Base-by-base conservation (phyloP, 2,329 filamentous ascomycete species). In the Chaetomium sp. region DNA sequence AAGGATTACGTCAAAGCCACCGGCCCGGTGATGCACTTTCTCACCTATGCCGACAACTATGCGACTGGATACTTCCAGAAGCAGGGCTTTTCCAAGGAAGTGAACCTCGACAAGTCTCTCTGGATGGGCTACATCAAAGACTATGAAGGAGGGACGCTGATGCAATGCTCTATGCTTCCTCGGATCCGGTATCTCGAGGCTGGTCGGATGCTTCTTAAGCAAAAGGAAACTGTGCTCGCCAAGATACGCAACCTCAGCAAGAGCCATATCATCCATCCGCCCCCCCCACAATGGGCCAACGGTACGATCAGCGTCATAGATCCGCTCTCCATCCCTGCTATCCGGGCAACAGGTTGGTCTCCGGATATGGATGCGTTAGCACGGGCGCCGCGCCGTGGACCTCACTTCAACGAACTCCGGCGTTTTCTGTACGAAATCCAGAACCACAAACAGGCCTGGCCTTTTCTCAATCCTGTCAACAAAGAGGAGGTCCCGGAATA, bases 41-140 rank as follows among this genome's bases (percentile, higher is more conserved):
- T 99, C 1, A 99, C 94, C 1, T 99, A 99, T 67, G 94, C 94
- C 61, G 94, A 99, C 71, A 99, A 99, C 71, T 96, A 97, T 68
- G 94, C 94, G 41, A 97, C 95, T 60, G 94, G 94, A 4, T 97
- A 97, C 70, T 97, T 99, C 73, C 95, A 96, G 71, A 99, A 97
- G 69, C 94, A 97, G 70, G 94, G 94, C 0, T 99, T 97, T 68
- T 96, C 94, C 2, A 97, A 97, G 69, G 92, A 99, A 65, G 96
- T 97, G 62, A 95, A 90, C 0, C 81, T 97, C 1, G 88, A 94
- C 54, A 87, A 86, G 65, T 84, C 86, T 2, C 84, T 90, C 5
- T 97, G 94, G 94, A 97, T 97, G 92, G 94, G 94, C 1, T 97
- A 96, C 66, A 99, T 99, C 76, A 99, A 99, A 70, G 94, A 99